Conservation (phyloP, 108 stramenopile genomes). For the Nitzschia inconspicua region DNA sequence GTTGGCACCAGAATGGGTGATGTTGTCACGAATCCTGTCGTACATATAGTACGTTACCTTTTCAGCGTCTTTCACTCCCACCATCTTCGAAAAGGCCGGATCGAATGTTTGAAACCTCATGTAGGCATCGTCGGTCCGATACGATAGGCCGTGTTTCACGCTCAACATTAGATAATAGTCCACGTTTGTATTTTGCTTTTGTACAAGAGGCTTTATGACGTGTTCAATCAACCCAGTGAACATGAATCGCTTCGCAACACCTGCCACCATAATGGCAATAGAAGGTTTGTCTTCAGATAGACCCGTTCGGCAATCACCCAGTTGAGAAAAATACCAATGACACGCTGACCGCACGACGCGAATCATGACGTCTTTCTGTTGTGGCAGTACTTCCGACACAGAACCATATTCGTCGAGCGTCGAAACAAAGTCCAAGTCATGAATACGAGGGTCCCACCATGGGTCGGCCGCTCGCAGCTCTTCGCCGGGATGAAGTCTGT, state of each 20-base stretch:
- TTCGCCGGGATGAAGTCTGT: not conserved
- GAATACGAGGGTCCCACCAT: conserved; percentile 5
- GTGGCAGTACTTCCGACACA: no score
- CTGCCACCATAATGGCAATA: conserved; percentile 2
- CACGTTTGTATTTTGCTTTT: conserved; percentile 1
- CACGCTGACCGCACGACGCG: not conserved
- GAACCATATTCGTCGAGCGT: not conserved
- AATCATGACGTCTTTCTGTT: not conserved
- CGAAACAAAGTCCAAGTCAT: conserved; percentile 3
- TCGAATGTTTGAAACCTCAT: conserved; percentile 2
- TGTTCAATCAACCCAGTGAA: not conserved
- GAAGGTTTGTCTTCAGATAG: conserved; percentile 6
- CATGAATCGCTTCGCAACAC: conserved; percentile 1
- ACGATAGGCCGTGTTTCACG: conserved; percentile 8
- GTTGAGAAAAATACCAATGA: conserved; percentile 10
- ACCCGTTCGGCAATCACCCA: conserved; percentile 13
- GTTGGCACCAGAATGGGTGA: conserved; percentile 1
- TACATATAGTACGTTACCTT: conserved; percentile 1
- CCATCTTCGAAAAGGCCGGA: not conserved
- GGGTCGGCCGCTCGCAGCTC: not conserved
- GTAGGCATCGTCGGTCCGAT: not conserved
- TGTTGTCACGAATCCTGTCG: not conserved
- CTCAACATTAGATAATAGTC: conserved; percentile 16
- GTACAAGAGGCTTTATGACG: conserved; percentile 1
- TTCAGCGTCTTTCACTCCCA: not conserved